Evolutionary conservation across 352 stramenopile genomes (phyloP).

Genomic region (Globisporangium splendens): DNA sequence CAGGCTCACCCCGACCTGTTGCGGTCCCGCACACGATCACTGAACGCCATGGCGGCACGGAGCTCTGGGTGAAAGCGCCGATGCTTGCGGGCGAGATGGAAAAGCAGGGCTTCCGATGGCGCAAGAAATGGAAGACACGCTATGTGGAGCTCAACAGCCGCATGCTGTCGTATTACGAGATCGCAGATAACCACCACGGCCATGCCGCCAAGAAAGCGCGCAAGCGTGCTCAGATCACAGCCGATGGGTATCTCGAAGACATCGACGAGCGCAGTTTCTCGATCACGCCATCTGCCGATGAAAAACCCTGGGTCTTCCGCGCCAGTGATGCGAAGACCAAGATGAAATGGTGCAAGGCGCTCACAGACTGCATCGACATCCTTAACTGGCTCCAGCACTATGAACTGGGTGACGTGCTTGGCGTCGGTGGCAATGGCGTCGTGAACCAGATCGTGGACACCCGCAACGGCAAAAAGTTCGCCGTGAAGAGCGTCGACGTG

Average conservation of each 20-base stretch:
- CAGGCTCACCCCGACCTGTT: conserved; percentile 20
- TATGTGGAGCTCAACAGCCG: conserved; percentile 75
- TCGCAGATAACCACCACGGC: conserved; percentile 18
- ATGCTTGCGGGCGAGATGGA: conserved; percentile 64
- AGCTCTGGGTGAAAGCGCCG: conserved; percentile 77
- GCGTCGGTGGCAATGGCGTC: conserved; percentile 72
- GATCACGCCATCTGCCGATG: conserved; percentile 37
- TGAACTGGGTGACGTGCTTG: conserved; percentile 53
- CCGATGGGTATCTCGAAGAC: conserved; percentile 47
- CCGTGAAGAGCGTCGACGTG: conserved; percentile 76
- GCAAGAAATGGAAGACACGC: conserved; percentile 72
- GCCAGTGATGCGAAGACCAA: conserved; percentile 47
- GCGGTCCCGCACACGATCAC: conserved; percentile 78
- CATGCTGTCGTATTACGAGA: conserved; percentile 63
- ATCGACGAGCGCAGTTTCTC: conserved; percentile 54
- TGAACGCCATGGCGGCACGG: conserved; percentile 55
- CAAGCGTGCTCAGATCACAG: conserved; percentile 55
- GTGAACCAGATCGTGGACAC: conserved; percentile 65
- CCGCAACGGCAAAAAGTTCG: conserved; percentile 45
- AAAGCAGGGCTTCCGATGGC: conserved; percentile 75
- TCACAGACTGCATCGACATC: conserved; percentile 79
- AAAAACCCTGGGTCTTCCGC: conserved; percentile 65
- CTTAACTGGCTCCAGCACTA: conserved; percentile 74
- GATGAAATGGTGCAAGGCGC: conserved; percentile 53
- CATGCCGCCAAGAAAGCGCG: conserved; percentile 25